Conservation (phyloP, 139 green algal species). For the Microglena sp. region DNA sequence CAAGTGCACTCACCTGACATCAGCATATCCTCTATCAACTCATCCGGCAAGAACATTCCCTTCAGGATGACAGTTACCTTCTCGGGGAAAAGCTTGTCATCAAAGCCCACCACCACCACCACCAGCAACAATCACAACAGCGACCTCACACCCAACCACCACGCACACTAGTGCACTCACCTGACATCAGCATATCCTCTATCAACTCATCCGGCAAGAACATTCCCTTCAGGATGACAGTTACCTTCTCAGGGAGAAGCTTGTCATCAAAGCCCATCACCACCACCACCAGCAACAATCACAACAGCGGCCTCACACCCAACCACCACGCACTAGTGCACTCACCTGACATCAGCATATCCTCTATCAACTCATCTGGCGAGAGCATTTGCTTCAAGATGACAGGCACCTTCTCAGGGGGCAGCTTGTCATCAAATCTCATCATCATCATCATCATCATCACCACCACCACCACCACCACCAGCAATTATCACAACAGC, state of each 20-base stretch:
- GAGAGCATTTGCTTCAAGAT: slow-evolving; percentile 82
- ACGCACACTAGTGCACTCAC: not conserved
- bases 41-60: slow-evolving; percentile 72
- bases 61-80: slow-evolving; percentile 77
- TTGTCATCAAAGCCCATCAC: slow-evolving; percentile 92
- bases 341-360: slow-evolving; percentile 18
- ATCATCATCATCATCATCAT: no score
- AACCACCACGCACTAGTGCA: no score
- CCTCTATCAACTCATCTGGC: slow-evolving; percentile 54
- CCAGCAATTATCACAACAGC: no score
- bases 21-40: slow-evolving; percentile 33
- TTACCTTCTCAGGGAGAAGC: slow-evolving; percentile 59
- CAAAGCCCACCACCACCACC: no score
- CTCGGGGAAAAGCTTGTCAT: slow-evolving; percentile 61
- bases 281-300: no score
- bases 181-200: not conserved
- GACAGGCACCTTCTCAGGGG: slow-evolving; percentile 69
- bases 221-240: slow-evolving; percentile 81
- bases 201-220: slow-evolving; percentile 35
- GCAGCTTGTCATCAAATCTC: slow-evolving; percentile 83
- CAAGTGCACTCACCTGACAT: not conserved
- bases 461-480: no score
- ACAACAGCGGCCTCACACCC: no score
- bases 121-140: no score
- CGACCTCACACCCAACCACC: no score